Evolutionary conservation across 768 basidiomycete genomes (phyloP).

Genomic region (Lactarius quietus): DNA sequence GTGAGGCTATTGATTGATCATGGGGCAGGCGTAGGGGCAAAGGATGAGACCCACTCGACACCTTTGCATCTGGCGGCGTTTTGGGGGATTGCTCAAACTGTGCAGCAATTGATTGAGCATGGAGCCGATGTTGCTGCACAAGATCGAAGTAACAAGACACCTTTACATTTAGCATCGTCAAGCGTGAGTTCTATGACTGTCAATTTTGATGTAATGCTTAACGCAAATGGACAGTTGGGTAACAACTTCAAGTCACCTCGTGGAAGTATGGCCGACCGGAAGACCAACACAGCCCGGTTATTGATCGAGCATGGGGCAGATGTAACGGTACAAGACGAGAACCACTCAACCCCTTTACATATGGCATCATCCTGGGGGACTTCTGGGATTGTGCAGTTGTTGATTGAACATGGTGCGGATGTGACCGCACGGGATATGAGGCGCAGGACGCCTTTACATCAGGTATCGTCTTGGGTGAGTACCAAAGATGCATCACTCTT

Average conservation of each 20-base stretch:
- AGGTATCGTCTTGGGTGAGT: neutral
- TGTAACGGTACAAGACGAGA: neutral
- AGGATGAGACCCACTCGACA: neutral
- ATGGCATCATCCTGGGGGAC: neutral
- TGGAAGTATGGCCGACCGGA: accelerated
- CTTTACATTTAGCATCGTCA: neutral
- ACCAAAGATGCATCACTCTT: neutral
- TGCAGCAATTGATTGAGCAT: neutral
- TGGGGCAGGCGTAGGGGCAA: neutral
- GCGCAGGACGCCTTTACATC: neutral
- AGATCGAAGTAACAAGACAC: neutral
- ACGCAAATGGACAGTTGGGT: neutral
- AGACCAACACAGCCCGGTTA: neutral
- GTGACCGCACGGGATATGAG: neutral
- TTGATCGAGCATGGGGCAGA: neutral
- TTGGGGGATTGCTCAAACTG: neutral
- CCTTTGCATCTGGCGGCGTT: neutral
- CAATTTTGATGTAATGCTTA: neutral
- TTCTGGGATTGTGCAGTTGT: neutral
- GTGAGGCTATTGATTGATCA: neutral
- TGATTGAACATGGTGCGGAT: neutral
- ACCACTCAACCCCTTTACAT: neutral
- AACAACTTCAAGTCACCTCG: accelerated
- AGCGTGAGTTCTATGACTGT: neutral
- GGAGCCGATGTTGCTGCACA: neutral